Base-by-base conservation (phyloP, 129 eudicot species). In the Tanacetum coccineum region DNA sequence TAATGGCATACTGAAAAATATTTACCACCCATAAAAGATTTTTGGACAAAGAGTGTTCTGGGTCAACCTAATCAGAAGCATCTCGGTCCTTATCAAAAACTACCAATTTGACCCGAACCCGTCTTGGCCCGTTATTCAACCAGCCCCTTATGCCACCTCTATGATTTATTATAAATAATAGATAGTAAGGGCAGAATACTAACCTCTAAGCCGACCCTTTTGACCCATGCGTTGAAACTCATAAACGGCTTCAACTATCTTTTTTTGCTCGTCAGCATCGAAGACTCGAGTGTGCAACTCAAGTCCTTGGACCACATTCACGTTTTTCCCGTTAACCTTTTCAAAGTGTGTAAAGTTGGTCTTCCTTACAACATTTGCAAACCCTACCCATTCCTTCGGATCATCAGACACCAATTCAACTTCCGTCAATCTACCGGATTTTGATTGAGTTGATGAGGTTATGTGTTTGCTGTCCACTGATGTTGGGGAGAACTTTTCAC, bases 221-320 rank as follows among this genome's bases (percentile, higher is more conserved):
- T 73, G 90, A 51, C 95, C 95, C 84, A 80, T 74, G 3, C 78
- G 81, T 62, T 87, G 95, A 15, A 87, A 80, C 19, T 79, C 68
- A 58, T 81, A 87, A 3, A 87, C 89, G 13, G 46, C 67, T 54
- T 84, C 77, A 54, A 84, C 87, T 55, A 87, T 79, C 74, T 77
- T 71, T 70, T 77, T 81, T 66, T 83, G 90, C 64, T 87, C 90
- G 36, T 84, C 71, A 7, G 66, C 68, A 72, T 55, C 75, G 21
- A 87, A 87, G 48, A 87, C 90, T 51, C 55, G 63, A 44, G 85
- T 84, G 71, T 87, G 87, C 10, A 87, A 66, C 74, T 87, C 95
- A 54, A 87, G 89, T 21, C 95, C 90, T 66, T 84, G 83, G 69
- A 84, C 72, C 40, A 87, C 75, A 69, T 87, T 87, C 9, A 60